phyloP scores from a whole-genome alignment of 805 yeast species.

The Starmerella ratchasimensis region DNA sequence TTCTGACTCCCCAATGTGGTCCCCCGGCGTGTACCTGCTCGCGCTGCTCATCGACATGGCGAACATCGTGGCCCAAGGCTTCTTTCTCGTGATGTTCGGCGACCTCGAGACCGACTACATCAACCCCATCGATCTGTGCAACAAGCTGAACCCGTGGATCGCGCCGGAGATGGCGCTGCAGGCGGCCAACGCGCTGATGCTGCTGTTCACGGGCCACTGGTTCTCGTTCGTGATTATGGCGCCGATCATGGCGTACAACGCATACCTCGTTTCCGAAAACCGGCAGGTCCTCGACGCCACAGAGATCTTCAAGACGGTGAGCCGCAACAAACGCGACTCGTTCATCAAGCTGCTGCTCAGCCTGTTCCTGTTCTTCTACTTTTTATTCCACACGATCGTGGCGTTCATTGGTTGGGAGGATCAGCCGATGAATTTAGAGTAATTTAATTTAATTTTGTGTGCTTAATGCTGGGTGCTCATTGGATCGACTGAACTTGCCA shows the following conservation, averaged over 20 bases:
- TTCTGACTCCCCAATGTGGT: slow-evolving; percentile 8
- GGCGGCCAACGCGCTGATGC: slow-evolving; percentile 44
- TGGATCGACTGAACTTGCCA: no score
- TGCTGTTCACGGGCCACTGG: slow-evolving; percentile 86
- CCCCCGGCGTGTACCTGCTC: slow-evolving; percentile 4
- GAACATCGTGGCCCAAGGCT: slow-evolving; percentile 14
- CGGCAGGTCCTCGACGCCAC: slow-evolving; percentile 89
- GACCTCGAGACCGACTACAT: slow-evolving; percentile 18
- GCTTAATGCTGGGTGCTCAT: no score
- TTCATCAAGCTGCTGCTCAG: slow-evolving; percentile 84
- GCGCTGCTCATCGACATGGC: slow-evolving; percentile 6
- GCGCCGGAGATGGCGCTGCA: slow-evolving; percentile 83
- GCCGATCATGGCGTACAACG: slow-evolving; percentile 75
- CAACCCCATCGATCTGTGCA: slow-evolving; percentile 65
- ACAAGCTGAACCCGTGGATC: slow-evolving; percentile 71
- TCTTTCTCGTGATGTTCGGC: slow-evolving; percentile 13
- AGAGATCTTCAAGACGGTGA: slow-evolving; percentile 87
- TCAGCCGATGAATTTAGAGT: no score
- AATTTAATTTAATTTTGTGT: no score
- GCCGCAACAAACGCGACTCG: slow-evolving; percentile 81
- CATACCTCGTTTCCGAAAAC: slow-evolving; percentile 61
- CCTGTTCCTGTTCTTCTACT: slow-evolving; percentile 82
- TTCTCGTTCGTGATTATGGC: slow-evolving; percentile 70
- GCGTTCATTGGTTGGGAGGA: slow-evolving; percentile 48
- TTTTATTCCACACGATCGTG: slow-evolving; percentile 89